Base-by-base conservation (phyloP, 2,329 filamentous ascomycete genomes). In the Arthrobotrys conoides region DNA sequence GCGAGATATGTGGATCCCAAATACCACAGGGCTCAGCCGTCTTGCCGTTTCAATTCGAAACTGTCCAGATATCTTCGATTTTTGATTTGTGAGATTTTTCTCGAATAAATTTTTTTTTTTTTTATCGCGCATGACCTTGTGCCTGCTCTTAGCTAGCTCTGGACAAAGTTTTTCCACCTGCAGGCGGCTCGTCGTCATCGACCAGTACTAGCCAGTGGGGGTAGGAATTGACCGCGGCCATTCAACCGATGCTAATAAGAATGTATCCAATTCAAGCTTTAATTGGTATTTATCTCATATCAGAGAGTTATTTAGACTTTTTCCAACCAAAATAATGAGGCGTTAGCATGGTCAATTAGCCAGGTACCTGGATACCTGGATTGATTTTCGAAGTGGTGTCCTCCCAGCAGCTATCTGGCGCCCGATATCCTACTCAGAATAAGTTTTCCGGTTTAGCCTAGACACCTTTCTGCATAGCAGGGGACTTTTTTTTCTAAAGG, bases 1-100 rank as follows among this genome's bases (percentile, higher is more conserved):
- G 66, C 71, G 41, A 65, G 49, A 12, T 30, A 69, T 22, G 72
- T 70, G 72, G 72, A 59, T 76, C 30, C 66, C 57, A 53, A 24
- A 38, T 76, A 51, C 66, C 57, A 53, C 44, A 49, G 55, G 57
- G 57, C 65, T 76, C 57, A 71, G 65, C 72, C 72, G 66, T 70
- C 72, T 51, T 64, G 24, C 18, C 48, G 48, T 76, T 64, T 76
- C 72, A 76, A 76, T 66, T 33, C 66, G 46, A 76, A 76, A 76
- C 72, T 71, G 12, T 70, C 33, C 53, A 49, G 38, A 64, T 38
- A 49, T 76, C 53, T 61, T 73, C 70, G 70, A 68, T 65, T 51
- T 75, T 59, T 69, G 72, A 76, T 76, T 76, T 76, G 72, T 70
- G 72, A 70, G 65, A 48, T 49, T 71, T 41, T 53, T 46, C 36